These are phyloP conservation scores for Paspalum vaginatum DNA, from an alignment of 176 grass and related monocot species.

Conservation along the genomic window DNA sequence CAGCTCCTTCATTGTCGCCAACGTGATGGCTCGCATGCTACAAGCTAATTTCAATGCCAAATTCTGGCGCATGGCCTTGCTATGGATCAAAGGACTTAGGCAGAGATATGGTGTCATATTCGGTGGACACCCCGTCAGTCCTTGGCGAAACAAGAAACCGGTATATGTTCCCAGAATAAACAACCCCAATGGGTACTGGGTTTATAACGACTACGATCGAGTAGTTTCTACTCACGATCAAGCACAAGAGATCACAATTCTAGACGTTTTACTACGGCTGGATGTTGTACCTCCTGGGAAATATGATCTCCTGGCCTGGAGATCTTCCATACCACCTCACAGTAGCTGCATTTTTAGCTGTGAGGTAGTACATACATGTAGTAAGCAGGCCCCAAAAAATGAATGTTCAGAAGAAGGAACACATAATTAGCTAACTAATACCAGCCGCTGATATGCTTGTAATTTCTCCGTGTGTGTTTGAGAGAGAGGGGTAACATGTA, in stretches of 20 bases:
- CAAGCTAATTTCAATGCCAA: background rate
- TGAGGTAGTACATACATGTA: background rate
- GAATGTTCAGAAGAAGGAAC: background rate
- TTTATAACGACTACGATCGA: background rate
- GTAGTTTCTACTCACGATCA: background rate
- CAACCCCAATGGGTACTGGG: background rate
- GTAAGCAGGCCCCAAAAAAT: background rate
- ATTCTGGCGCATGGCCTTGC: background rate
- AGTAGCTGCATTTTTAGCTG: background rate
- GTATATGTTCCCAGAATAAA: background rate
- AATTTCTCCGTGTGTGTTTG: background rate
- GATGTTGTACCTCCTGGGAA: background rate
- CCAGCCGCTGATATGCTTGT: background rate
- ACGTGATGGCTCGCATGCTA: background rate
- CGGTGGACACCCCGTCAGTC: background rate
- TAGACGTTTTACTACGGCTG: background rate
- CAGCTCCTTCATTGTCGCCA: background rate
- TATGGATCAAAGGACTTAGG: background rate
- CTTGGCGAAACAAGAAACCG: background rate
- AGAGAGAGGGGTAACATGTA: no score
- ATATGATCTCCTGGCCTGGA: background rate
- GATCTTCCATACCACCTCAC: slow-evolving; percentile 1
- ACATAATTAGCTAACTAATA: background rate
- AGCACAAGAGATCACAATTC: background rate
- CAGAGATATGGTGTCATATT: background rate